Evolutionary conservation across 257 asterid genomes (phyloP), one percentile per base, ranked within the genome.

Genomic region (Solanum chmielewskii): DNA sequence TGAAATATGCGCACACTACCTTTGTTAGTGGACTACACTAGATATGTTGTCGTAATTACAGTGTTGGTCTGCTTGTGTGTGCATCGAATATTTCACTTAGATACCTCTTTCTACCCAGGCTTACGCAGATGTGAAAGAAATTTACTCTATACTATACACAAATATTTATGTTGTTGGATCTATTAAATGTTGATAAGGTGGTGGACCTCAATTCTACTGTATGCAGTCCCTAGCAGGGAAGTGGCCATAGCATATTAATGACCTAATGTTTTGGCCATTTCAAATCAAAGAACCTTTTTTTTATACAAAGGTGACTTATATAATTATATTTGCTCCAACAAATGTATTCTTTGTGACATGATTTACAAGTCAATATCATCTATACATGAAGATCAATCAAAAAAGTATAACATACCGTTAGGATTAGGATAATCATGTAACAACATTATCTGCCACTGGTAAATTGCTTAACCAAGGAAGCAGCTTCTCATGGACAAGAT

Each of bases 391-490:
- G n/a, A 42, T 73, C 23, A 73, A 49, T 12, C 0, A 52, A 52
- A 52, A n/a, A 23, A 86, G 66, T 73, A 7, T 42, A 59, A 23
- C 73, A 21, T 47, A 29, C 66, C 27, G 16, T 29, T 47, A 4
- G 27, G 41, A 47, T 47, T 27, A 80, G 16, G 85, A 80, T 45
- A 47, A 6, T 80, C 85, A 80, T 47, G 29, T 47, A 2, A 47
- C 68, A 13, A 87, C 33, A 23, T 83, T 29, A 85, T 80, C 88
- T 18, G 86, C 59, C 84, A 47, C 78, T 5, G 95, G 92, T 70
- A 95, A 91, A 73, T 88, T 86, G 74, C 91, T 91, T 83, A 97
- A 93, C 99, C 99, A 97, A 71, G 98, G 98, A 84, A 97, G 98
- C 86, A 97, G 74, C 87, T 91, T 94, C 23, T 90, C 93, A 85